A percentile compares a stretch with the other conserved stretches of the same genome.
Conservation (phyloP, 2,329 filamentous ascomycete genomes). For the Aureobasidium namibiae region DNA sequence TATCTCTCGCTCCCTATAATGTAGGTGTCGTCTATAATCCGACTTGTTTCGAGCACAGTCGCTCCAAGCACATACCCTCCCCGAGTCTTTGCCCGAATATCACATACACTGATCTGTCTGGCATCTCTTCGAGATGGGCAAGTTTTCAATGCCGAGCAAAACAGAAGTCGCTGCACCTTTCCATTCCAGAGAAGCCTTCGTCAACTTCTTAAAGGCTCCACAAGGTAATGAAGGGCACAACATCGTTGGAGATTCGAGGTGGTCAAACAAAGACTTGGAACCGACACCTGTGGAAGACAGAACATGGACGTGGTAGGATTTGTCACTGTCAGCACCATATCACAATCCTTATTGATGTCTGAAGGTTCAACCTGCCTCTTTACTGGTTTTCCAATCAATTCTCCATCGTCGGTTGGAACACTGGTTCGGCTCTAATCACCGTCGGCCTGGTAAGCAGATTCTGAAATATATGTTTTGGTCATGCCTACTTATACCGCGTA, state of each 20-base stretch:
- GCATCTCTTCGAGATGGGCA: constrained; percentile 1
- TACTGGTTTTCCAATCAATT: constrained; percentile 15
- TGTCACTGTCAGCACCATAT: no score
- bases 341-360: not conserved
- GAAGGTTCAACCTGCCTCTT: constrained; percentile 4
- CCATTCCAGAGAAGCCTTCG: constrained; percentile 9
- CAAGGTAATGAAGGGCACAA: constrained; percentile 14
- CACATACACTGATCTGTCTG: not conserved
- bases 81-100: not conserved
- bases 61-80: no score
- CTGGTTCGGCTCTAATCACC: constrained; percentile 11
- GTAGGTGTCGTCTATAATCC: not conserved
- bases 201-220: constrained; percentile 10
- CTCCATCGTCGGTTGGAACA: constrained; percentile 15
- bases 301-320: not conserved
- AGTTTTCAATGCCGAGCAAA: constrained; percentile 6
- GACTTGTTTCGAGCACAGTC: no score
- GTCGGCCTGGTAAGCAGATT: constrained; percentile 11
- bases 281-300: not conserved
- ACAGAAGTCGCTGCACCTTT: constrained; percentile 7
- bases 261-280: not conserved
- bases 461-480: not conserved
- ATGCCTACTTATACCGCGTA: not conserved
- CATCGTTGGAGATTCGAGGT: not conserved
- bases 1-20: not conserved